Conservation (phyloP, 2,329 filamentous ascomycete species). For the Colletotrichum ledebouriae region DNA sequence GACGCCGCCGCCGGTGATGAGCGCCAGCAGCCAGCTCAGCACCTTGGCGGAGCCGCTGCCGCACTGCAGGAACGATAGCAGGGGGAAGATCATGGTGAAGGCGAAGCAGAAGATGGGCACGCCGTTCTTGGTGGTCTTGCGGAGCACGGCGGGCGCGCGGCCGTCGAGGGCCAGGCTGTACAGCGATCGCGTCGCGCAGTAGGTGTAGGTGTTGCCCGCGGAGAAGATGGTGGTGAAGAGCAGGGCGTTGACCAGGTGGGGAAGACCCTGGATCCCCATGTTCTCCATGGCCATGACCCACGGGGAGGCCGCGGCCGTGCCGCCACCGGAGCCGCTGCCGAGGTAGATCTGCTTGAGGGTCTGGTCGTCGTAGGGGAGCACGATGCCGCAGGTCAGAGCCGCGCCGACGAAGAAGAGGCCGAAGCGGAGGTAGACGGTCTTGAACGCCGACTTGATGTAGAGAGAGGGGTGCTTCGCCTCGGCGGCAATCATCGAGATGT, state of each 20-base stretch:
- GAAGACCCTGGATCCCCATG: slow-evolving; percentile 71
- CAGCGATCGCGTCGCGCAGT: slow-evolving; percentile 68
- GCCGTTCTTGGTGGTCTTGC: slow-evolving; percentile 54
- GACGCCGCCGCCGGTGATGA: slow-evolving; percentile 64
- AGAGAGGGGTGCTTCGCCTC: slow-evolving; percentile 74
- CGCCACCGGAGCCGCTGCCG: slow-evolving; percentile 65
- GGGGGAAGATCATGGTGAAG: slow-evolving; percentile 31
- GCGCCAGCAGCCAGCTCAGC: slow-evolving; percentile 76
- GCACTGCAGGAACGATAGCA: slow-evolving; percentile 41
- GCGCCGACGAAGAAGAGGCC: slow-evolving; percentile 65
- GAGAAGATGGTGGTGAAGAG: slow-evolving; percentile 71
- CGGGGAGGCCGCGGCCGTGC: slow-evolving; percentile 59
- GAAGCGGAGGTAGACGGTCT: slow-evolving; percentile 77
- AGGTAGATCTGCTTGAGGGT: slow-evolving; percentile 66
- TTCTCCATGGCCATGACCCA: slow-evolving; percentile 76
- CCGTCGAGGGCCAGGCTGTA: slow-evolving; percentile 67
- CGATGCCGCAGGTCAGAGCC: slow-evolving; percentile 74
- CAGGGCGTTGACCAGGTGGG: slow-evolving; percentile 74
- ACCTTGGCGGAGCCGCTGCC: slow-evolving; percentile 70
- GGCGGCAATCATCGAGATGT: slow-evolving; percentile 75
- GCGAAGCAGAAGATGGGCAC: slow-evolving; percentile 43
- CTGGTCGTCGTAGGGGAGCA: slow-evolving; percentile 74
- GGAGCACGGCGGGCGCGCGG: slow-evolving; percentile 59
- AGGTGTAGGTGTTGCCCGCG: slow-evolving; percentile 69
- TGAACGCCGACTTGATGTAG: slow-evolving; percentile 68